Conservation (phyloP, 805 yeast genomes). For the Hanseniaspora vineae region DNA sequence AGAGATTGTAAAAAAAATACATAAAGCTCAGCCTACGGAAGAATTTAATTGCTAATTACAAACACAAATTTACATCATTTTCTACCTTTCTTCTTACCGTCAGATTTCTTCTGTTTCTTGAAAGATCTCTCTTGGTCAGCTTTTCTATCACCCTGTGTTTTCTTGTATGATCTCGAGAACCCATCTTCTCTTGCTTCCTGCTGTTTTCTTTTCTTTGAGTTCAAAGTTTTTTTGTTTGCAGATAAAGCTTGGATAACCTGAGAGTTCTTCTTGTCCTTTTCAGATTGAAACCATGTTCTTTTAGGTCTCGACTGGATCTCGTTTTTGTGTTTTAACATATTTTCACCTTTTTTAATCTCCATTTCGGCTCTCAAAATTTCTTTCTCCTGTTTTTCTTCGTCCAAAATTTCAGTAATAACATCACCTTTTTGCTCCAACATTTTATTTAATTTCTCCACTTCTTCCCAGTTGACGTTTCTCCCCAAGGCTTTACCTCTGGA, state of each 20-base stretch:
- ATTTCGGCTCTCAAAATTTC: constrained; percentile 81
- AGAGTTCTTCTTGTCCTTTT: constrained; percentile 29
- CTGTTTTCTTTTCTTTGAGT: constrained; percentile 61
- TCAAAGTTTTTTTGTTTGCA: constrained; percentile 38
- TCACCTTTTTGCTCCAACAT: constrained; percentile 47
- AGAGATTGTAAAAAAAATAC: not conserved
- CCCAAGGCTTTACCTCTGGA: constrained; percentile 59
- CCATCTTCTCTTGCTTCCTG: constrained; percentile 47
- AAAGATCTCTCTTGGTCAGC: constrained; percentile 33
- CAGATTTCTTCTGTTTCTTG: constrained; percentile 21
- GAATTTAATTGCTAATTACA: constrained; percentile 4
- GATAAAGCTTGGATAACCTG: constrained; percentile 26
- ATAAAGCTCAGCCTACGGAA: not conserved
- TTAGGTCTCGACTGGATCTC: constrained; percentile 86
- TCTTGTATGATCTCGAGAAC: constrained; percentile 51
- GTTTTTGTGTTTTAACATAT: constrained; percentile 60
- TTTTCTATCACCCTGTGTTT: constrained; percentile 63
- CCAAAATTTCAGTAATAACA: constrained; percentile 61
- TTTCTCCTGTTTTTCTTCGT: constrained; percentile 82
- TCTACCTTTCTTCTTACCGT: constrained; percentile 17
- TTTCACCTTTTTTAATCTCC: constrained; percentile 78
- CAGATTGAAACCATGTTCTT: constrained; percentile 89
- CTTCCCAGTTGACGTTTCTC: constrained; percentile 81
- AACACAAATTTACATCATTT: constrained; percentile 13
- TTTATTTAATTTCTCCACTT: constrained; percentile 55